These are phyloP conservation scores for Termitomyces bulborhizus DNA, from an alignment of 768 basidiomycete species.

Conservation along the genomic window DNA sequence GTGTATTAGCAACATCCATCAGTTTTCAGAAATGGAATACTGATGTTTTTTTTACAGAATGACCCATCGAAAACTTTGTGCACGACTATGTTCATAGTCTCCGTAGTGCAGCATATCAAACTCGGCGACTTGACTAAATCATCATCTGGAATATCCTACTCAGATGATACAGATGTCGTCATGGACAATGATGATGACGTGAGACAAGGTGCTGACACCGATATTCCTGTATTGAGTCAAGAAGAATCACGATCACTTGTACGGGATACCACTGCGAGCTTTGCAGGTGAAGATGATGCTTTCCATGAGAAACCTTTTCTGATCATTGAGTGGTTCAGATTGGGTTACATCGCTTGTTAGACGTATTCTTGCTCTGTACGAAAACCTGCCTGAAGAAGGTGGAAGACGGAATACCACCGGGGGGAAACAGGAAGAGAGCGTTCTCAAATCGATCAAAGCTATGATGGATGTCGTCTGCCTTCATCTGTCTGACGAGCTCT, in stretches of 20 bases:
- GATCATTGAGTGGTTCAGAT: slow-evolving; percentile 35
- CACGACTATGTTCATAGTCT: slow-evolving; percentile 72
- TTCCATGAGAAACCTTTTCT: neutral
- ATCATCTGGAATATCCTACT: slow-evolving; percentile 48
- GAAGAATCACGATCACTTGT: slow-evolving; percentile 70
- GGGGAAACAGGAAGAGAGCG: slow-evolving; percentile 74
- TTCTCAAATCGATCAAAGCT: slow-evolving; percentile 73
- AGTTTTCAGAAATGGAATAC: neutral
- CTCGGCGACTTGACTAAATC: slow-evolving; percentile 69
- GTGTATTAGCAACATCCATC: slow-evolving; percentile 16
- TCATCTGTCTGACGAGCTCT: slow-evolving; percentile 72
- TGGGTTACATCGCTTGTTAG: slow-evolving; percentile 79
- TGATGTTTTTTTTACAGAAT: slow-evolving; percentile 39
- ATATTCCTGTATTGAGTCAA: slow-evolving; percentile 37
- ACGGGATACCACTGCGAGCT: slow-evolving; percentile 71
- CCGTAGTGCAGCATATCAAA: slow-evolving; percentile 69
- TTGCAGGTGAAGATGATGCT: slow-evolving; percentile 49
- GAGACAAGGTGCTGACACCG: slow-evolving; percentile 35
- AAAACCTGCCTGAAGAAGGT: slow-evolving; percentile 93
- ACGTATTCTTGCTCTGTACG: slow-evolving; percentile 75
- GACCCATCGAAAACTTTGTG: slow-evolving; percentile 78
- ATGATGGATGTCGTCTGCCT: slow-evolving; percentile 78
- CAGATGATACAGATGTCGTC: slow-evolving; percentile 51
- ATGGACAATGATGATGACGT: slow-evolving; percentile 40
- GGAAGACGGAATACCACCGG: slow-evolving; percentile 82